Evolutionary conservation across 2,329 filamentous ascomycete species (phyloP).

Genomic region (Fusarium verticillioides): DNA sequence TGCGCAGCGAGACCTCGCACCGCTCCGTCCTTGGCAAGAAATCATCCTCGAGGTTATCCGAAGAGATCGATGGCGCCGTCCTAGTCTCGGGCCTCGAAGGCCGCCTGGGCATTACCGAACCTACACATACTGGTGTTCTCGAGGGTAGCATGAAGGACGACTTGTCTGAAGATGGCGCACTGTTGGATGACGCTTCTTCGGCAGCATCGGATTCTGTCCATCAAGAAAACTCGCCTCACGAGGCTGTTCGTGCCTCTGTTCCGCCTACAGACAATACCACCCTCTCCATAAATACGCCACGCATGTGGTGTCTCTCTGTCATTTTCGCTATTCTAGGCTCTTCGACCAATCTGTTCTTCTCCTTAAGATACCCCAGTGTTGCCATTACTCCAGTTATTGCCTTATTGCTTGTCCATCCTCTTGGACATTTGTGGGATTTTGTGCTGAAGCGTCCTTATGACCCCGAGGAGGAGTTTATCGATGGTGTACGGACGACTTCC

Average conservation of each 20-base stretch:
- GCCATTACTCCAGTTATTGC: conserved; percentile 91
- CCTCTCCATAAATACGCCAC: conserved; percentile 86
- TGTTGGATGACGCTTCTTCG: conserved; percentile 53
- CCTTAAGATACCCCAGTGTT: conserved; percentile 88
- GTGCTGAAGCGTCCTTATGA: conserved; percentile 72
- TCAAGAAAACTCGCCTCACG: conserved; percentile 78
- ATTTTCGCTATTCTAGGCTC: conserved; percentile 84
- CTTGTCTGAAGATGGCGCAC: conserved; percentile 50
- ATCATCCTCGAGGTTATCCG: conserved; percentile 54
- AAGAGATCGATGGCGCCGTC: conserved; percentile 62
- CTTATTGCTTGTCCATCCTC: conserved; percentile 83
- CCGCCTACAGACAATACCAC: conserved; percentile 78
- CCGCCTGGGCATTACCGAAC: conserved; percentile 63
- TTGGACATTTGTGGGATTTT: conserved; percentile 83
- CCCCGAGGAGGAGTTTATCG: conserved; percentile 59
- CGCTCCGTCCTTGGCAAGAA: conserved; percentile 47
- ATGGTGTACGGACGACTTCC: conserved; percentile 56
- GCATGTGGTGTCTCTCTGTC: conserved; percentile 86
- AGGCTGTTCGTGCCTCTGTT: conserved; percentile 84
- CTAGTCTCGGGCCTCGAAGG: conserved; percentile 65
- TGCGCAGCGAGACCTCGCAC: conserved; percentile 48
- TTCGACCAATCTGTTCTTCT: conserved; percentile 89
- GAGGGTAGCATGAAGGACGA: conserved; percentile 56
- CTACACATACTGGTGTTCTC: conserved; percentile 57
- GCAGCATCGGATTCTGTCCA: conserved; percentile 61